These are phyloP conservation scores for Microcos paniculata DNA, from an alignment of 345 rosid species.

Conservation along the genomic window DNA sequence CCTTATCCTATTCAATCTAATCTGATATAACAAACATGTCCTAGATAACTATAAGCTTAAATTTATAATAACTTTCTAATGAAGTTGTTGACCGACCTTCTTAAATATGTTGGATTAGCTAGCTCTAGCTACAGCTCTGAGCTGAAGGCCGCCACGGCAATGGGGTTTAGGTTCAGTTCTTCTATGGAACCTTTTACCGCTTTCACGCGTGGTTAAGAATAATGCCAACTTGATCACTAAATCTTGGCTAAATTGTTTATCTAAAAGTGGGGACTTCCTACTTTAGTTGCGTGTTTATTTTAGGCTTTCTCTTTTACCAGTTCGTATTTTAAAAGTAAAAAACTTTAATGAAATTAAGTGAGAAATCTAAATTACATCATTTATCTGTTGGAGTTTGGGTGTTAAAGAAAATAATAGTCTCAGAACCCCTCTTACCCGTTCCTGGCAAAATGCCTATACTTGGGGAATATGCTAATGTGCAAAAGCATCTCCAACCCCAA, in stretches of 20 bases:
- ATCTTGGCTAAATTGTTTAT: not conserved
- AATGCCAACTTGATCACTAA: not conserved
- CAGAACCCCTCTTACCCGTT: not conserved
- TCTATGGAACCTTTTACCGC: slow-evolving; percentile 14
- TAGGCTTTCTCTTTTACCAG: not conserved
- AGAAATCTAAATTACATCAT: too few relatives aligned
- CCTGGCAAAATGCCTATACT: not conserved
- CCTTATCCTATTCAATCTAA: too few relatives aligned
- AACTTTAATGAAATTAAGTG: too few relatives aligned
- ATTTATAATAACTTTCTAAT: not conserved
- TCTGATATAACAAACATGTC: too few relatives aligned
- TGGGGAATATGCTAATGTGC: not conserved
- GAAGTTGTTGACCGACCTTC: not conserved
- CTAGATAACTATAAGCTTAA: not conserved
- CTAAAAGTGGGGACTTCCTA: not conserved
- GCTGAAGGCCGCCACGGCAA: not conserved
- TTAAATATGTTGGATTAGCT: not conserved
- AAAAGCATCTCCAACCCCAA: not conserved
- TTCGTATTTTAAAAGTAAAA: too few relatives aligned
- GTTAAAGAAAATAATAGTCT: not conserved
- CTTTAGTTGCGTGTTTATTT: not conserved
- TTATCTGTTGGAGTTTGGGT: not conserved
- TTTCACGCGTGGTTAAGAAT: not conserved
- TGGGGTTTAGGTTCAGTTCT: not conserved
- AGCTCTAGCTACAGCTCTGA: too few relatives aligned